A percentile compares a stretch with the other conserved stretches of the same genome.
phyloP scores from a whole-genome alignment of 2,329 filamentous ascomycete genomes.

The Coniella vitis region DNA sequence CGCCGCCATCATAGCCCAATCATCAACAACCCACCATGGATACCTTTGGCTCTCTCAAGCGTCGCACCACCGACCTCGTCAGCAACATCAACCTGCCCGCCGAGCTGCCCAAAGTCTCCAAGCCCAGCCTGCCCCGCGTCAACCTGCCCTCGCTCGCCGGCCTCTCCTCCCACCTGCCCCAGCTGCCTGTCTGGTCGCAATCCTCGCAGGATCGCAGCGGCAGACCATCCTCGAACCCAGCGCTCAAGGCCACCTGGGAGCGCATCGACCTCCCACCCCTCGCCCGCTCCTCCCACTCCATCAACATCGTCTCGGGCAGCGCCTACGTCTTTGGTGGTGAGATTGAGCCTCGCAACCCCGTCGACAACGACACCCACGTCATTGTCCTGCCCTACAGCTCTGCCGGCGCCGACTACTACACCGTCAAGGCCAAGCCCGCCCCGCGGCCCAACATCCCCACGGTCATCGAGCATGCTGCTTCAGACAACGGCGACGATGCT shows the following conservation, averaged over 20 bases:
- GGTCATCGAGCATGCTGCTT: constrained; percentile 19
- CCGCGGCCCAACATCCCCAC: constrained; percentile 15
- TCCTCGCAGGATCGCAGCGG: constrained; percentile 5
- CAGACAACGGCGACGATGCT: constrained; percentile 15
- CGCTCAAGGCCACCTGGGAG: constrained; percentile 53
- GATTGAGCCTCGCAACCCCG: constrained; percentile 51
- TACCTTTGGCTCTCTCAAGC: background rate
- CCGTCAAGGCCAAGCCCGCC: constrained; percentile 43
- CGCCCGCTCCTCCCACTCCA: constrained; percentile 66
- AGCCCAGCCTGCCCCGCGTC: constrained; percentile 19
- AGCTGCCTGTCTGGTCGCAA: constrained; percentile 18
- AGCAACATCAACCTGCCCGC: constrained; percentile 11
- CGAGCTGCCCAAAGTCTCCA: constrained; percentile 21
- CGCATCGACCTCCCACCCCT: constrained; percentile 49
- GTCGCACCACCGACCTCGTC: constrained; percentile 2
- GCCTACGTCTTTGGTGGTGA: constrained; percentile 72
- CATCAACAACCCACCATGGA: too few species aligned
- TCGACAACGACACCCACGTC: constrained; percentile 67
- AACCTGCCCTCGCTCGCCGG: constrained; percentile 19
- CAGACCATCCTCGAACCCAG: constrained; percentile 18
- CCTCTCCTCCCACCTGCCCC: constrained; percentile 20
- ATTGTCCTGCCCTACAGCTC: constrained; percentile 53
- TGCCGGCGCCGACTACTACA: constrained; percentile 53
- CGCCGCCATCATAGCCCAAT: too few species aligned
- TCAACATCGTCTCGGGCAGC: constrained; percentile 53